Evolutionary conservation across 441 rosid species (phyloP), one percentile per base, ranked within the genome.

Genomic region (Pelargonium myrrhifolium): DNA sequence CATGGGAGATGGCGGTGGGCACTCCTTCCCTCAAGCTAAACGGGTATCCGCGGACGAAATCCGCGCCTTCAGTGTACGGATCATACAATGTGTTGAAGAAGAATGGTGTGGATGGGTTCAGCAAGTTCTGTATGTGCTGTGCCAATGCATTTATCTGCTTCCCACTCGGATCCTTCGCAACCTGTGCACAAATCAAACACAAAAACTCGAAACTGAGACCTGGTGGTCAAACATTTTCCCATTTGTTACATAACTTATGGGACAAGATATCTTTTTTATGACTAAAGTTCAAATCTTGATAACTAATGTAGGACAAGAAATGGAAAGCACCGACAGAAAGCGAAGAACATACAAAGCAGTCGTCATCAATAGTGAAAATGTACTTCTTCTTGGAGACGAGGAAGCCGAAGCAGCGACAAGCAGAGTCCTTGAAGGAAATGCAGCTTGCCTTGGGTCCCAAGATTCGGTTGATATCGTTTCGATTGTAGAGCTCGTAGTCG

Each of bases 1-100:
- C 98, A 69, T 92, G 98, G 69, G 98, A 92, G 72, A 89, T 95
- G 74, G 98, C 96, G 26, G 98, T 92, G 14, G 89, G 83, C 59
- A 79, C 93, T 79, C 98, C 98, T 80, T 88, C 95, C 0, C 98
- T 91, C 3, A 87, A 88, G 78, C 93, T 92, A 72, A 92, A 92
- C 67, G 98, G 98, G 76, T 92, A 92, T 21, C 98, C 98, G 24
- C 96, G 96, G 40, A 92, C 98, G 68, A 92, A 92, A 76, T 92
- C 96, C n/a, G 98, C 93, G 3, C 98, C 98, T 0, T 88, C 92
- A 72, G 88, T 76, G 77, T 78, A 88, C 22, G 98, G 96, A 64
- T 92, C 98, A 31, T 92, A 92, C 74, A 92, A 80, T 64, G 98
- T 92, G 83, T 89, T 92, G 95, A 92, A 92, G 84, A 92, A 92